Conservation (phyloP, 2,329 filamentous ascomycete species). For the Fusarium sp. region DNA sequence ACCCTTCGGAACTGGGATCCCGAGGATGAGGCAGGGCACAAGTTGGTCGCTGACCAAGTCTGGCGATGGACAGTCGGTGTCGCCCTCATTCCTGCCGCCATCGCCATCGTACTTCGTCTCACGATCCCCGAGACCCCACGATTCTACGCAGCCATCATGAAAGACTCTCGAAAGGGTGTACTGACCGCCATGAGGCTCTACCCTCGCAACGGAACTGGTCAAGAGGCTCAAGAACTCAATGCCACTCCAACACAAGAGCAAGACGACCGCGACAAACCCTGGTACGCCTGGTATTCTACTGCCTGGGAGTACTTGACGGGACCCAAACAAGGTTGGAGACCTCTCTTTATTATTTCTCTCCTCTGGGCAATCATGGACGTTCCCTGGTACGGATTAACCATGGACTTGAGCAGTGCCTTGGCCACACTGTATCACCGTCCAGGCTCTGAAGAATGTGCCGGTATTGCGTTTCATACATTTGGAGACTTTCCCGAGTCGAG, state of each 20-base stretch:
- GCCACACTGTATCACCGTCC: constrained; percentile 14
- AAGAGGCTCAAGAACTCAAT: background rate
- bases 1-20: background rate
- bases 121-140: constrained; percentile 7
- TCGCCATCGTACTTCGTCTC: constrained; percentile 9
- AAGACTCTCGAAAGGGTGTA: background rate
- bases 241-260: background rate
- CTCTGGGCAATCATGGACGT: constrained; percentile 29
- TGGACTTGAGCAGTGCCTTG: constrained; percentile 20
- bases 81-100: constrained; percentile 1
- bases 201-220: background rate
- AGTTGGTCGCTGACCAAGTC: background rate
- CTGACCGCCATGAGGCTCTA: constrained; percentile 6
- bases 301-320: constrained; percentile 10
- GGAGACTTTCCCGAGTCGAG: background rate
- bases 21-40: background rate
- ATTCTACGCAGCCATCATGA: constrained; percentile 11
- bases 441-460: background rate
- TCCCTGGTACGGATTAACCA: constrained; percentile 20
- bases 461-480: background rate
- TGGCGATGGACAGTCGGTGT: constrained; percentile 12
- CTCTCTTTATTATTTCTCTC: constrained; percentile 6
- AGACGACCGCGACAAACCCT: background rate
- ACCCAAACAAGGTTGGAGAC: constrained; percentile 12
- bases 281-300: constrained; percentile 5